Base-by-base conservation (phyloP, 176 grass and related monocot genomes). In the Cymbopogon citratus region DNA sequence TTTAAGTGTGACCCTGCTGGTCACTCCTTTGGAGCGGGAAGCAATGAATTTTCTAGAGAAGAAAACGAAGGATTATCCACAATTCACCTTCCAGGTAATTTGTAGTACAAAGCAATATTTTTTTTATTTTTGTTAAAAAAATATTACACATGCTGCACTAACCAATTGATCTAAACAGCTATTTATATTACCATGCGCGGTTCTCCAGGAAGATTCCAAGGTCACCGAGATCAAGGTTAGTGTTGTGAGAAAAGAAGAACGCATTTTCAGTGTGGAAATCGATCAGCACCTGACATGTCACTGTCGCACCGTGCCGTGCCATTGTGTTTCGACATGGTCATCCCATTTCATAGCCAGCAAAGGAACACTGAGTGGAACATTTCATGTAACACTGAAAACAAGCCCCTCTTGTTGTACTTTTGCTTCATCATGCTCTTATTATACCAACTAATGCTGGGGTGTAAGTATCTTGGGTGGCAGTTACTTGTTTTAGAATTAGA, bases 11-110 rank as follows among this genome's bases (percentile, higher is more conserved):
- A 99, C 73, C 97, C 97, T 16, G 97, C 97, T 38, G 97, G 97
- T 31, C 97, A 99, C 69, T 99, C 93, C 52, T 96, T 90, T 87
- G 97, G 97, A 98, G 83, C 96, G 95, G 86, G 96, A 98, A 93
- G 96, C 96, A 66, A 98, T 98, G 66, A 98, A 98, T 82, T 98
- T 98, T 85, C 86, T 98, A 69, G 96, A 98, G 89, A 98, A 98
- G 89, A 98, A 98, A 98, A 98, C 95, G 92, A 98, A 98, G 85
- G 94, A 93, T 70, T 87, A 91, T 24, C 92, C 92, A 1, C 23
- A 84, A 62, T 91, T 98, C 80, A 83, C 91, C 44, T 98, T 94
- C 63, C 92, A 94, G 92, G 92, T 94, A 71, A 33, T 33, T 33
- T 33, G n/a, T n/a, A n/a, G n/a, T n/a, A n/a, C n/a, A n/a, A n/a